A percentile compares a stretch with the other conserved stretches of the same genome.
Conservation (phyloP, 176 grass and related monocot species). For the Aegilops longissima region DNA sequence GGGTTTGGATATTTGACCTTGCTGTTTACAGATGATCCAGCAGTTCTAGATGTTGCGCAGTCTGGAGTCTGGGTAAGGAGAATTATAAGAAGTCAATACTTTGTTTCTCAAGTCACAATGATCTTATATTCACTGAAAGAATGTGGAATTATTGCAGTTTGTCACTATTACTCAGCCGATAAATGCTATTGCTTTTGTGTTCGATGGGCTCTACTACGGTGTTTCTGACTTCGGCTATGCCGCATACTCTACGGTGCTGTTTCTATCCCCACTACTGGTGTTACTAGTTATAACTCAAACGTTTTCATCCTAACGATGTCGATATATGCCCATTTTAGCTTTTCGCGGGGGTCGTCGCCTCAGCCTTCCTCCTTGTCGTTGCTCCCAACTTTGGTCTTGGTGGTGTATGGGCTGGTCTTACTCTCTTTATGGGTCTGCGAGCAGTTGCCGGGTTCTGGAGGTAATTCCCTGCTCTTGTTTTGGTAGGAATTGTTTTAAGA, state of each 20-base stretch:
- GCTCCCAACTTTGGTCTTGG: conserved; percentile 71
- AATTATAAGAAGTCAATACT: not conserved
- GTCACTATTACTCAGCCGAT: conserved; percentile 80
- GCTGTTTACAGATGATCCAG: conserved; percentile 74
- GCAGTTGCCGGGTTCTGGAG: conserved; percentile 67
- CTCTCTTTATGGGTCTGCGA: conserved; percentile 86
- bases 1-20: conserved; percentile 70
- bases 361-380: conserved; percentile 46
- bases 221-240: conserved; percentile 89
- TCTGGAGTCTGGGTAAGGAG: conserved; percentile 80
- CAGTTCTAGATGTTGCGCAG: conserved; percentile 57
- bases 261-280: not conserved
- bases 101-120: conserved; percentile 3
- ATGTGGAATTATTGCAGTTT: conserved; percentile 62
- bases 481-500: not conserved
- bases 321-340: conserved; percentile 37
- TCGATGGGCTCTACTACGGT: conserved; percentile 83
- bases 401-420: conserved; percentile 81
- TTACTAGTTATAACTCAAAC: conserved; percentile 1
- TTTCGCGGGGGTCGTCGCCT: conserved; percentile 58
- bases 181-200: conserved; percentile 91
- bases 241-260: conserved; percentile 74
- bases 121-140: not conserved
- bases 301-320: not conserved
- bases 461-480: conserved; percentile 30